These are phyloP conservation scores for Alloteropsis semialata DNA, from an alignment of 176 grass and related monocot genomes.

Conservation along the genomic window DNA sequence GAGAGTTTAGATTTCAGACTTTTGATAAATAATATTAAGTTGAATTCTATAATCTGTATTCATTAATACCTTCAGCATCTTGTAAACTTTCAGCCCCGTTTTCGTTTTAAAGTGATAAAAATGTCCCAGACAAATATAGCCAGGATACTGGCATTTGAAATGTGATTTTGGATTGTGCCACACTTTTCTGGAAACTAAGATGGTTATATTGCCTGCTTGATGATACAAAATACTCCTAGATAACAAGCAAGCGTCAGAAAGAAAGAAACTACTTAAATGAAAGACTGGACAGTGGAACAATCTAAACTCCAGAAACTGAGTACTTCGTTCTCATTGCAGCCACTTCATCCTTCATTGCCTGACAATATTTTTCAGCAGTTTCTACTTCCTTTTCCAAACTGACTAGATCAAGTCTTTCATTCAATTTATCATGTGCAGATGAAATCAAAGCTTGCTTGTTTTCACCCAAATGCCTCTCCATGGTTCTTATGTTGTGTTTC, in stretches of 20 bases:
- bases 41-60: not conserved
- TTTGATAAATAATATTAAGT: not conserved
- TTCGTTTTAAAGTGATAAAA: not conserved
- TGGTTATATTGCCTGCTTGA: too few species aligned
- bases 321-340: constrained; percentile 34
- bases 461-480: constrained; percentile 50
- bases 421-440: constrained; percentile 5
- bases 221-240: too few species aligned
- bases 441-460: constrained; percentile 23
- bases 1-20: too few species aligned
- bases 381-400: constrained; percentile 57
- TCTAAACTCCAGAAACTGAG: not conserved
- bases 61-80: not conserved
- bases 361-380: constrained; percentile 48
- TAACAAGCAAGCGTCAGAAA: constrained; percentile 16
- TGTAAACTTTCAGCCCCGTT: not conserved
- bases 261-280: constrained; percentile 13
- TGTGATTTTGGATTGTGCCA: too few species aligned
- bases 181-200: too few species aligned
- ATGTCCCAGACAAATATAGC: not conserved
- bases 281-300: not conserved
- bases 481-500: constrained; percentile 42
- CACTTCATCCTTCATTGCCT: constrained; percentile 48
- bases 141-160: not conserved
- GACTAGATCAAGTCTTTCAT: constrained; percentile 22